phyloP scores from a whole-genome alignment of 768 basidiomycete genomes.

The Kwoniella shandongensis region DNA sequence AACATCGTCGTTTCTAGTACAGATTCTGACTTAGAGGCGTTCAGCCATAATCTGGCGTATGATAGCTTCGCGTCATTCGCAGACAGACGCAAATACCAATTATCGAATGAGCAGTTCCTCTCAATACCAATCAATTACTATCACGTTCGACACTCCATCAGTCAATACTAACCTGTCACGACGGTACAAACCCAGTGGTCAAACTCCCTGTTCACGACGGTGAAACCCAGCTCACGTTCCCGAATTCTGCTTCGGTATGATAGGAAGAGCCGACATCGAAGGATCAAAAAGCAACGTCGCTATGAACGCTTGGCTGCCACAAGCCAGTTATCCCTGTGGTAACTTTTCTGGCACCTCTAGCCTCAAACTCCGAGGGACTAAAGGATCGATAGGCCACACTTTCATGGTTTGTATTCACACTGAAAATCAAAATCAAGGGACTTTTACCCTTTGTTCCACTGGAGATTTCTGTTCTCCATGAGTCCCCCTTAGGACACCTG shows the following conservation, averaged over 20 bases:
- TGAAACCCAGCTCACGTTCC: conserved; percentile 64
- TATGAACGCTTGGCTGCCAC: conserved; percentile 81
- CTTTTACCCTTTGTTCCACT: conserved; percentile 78
- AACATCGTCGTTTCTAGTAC: conserved; percentile 73
- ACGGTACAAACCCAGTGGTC: conserved; percentile 79
- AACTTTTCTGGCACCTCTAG: conserved; percentile 78
- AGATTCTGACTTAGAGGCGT: conserved; percentile 81
- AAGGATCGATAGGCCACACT: conserved; percentile 81
- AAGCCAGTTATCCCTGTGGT: conserved; percentile 79
- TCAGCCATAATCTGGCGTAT: conserved; percentile 82
- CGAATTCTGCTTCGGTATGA: conserved; percentile 77
- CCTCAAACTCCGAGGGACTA: conserved; percentile 74
- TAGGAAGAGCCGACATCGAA: conserved; percentile 79
- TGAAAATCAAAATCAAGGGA: conserved; percentile 79
- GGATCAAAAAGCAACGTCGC: conserved; percentile 79
- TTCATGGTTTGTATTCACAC: conserved; percentile 78
- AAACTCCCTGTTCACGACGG: too few species aligned
- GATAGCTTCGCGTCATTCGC: conserved; percentile 77
- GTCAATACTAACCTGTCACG: conserved; percentile 81
- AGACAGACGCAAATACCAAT: conserved; percentile 75
- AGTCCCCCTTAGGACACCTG: conserved; percentile 77
- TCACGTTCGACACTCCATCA: conserved; percentile 72
- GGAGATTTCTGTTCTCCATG: conserved; percentile 76
- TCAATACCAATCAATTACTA: conserved; percentile 78
- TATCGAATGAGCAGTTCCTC: conserved; percentile 81